A percentile compares a stretch with the other conserved stretches of the same genome.
Conservation (phyloP, 371 early-diverging fungal species). For the Blakeslea trispora region DNA sequence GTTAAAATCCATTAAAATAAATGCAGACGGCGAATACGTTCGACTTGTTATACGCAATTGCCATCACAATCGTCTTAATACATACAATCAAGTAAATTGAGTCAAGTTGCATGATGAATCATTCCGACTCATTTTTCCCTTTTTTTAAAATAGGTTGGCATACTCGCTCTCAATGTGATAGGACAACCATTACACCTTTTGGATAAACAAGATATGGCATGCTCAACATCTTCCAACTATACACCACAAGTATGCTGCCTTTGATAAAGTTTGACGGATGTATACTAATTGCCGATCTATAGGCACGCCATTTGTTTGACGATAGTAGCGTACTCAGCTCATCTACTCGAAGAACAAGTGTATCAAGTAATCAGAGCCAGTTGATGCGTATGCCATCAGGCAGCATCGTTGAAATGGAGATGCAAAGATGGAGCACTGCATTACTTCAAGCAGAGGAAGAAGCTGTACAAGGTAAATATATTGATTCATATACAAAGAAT, state of each 20-base stretch:
- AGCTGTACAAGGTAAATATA: constrained; percentile 40
- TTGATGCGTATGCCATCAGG: constrained; percentile 26
- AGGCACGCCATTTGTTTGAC: constrained; percentile 36
- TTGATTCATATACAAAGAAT: not conserved
- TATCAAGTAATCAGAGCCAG: constrained; percentile 43
- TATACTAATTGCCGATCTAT: constrained; percentile 3
- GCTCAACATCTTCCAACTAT: constrained; percentile 6
- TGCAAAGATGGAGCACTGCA: constrained; percentile 44
- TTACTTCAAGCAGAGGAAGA: constrained; percentile 38
- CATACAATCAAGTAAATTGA: constrained; percentile 69
- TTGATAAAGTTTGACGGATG: not conserved
- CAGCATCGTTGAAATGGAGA: constrained; percentile 38
- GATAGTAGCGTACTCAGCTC: constrained; percentile 43
- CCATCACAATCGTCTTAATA: constrained; percentile 70
- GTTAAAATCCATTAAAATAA: constrained; percentile 73
- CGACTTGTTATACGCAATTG: constrained; percentile 70
- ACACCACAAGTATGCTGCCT: constrained; percentile 1
- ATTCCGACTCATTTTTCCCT: too few relatives aligned
- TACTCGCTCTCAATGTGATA: constrained; percentile 58
- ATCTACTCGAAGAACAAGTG: constrained; percentile 48
- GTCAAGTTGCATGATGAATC: too few relatives aligned
- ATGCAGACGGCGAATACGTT: constrained; percentile 70
- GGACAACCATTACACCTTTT: constrained; percentile 35
- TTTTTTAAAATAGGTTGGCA: constrained; percentile 56
- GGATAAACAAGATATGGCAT: constrained; percentile 6